Percentiles rank a stretch among this genome's conserved stretches.
These are phyloP conservation scores for Papilionanthe hybrid DNA, from an alignment of 116 monocot genomes.

Conservation along the genomic window DNA sequence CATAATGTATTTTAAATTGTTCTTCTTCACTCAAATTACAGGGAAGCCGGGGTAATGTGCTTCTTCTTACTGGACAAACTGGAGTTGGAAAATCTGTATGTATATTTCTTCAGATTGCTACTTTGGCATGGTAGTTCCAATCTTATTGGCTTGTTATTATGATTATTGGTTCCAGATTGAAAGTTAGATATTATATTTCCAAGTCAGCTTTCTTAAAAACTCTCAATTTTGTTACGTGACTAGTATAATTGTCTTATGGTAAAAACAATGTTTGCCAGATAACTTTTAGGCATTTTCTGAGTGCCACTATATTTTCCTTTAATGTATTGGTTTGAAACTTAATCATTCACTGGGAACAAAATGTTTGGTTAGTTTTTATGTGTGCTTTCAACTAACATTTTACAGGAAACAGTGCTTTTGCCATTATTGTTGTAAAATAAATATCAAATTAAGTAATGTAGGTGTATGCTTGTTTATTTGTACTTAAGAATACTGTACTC, in stretches of 20 bases:
- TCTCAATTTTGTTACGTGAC: background rate
- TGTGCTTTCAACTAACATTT: background rate
- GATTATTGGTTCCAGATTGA: background rate
- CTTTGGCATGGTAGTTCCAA: background rate
- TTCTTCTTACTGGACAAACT: constrained; percentile 85
- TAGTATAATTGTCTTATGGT: background rate
- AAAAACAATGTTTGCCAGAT: background rate
- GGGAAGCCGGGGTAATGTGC: constrained; percentile 35
- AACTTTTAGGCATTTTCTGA: too few species aligned
- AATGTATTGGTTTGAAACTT: background rate
- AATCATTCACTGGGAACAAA: background rate
- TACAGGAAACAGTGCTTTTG: background rate
- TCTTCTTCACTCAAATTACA: constrained; percentile 11
- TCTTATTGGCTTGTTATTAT: background rate
- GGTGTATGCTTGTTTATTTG: background rate
- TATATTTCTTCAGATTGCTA: constrained; percentile 7
- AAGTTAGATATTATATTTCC: background rate
- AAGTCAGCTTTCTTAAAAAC: background rate
- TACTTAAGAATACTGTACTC: background rate
- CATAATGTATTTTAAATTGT: background rate
- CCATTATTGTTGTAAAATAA: background rate
- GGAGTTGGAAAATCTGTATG: constrained; percentile 98
- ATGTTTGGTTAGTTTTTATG: background rate
- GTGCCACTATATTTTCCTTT: background rate
- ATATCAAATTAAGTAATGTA: background rate